phyloP scores from a whole-genome alignment of 1,284 basidiomycete species.

The Ustilago bromivora region DNA sequence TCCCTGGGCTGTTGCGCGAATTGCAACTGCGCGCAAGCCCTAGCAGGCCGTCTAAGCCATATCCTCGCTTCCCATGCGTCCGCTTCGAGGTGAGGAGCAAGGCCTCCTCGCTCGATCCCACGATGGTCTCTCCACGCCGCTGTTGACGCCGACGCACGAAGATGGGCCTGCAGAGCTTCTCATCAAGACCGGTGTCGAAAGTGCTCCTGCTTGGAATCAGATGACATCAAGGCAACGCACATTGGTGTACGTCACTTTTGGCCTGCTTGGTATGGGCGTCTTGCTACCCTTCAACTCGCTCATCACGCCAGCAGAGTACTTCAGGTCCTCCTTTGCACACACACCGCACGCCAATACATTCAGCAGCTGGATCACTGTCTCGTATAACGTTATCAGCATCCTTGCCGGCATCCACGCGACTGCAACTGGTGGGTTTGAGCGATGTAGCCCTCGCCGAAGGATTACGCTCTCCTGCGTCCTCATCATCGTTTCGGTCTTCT shows the following conservation, averaged over 20 bases:
- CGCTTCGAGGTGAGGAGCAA: slow-evolving; percentile 44
- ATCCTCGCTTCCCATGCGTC: slow-evolving; percentile 40
- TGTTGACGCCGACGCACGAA: slow-evolving; percentile 18
- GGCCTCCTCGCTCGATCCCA: slow-evolving; percentile 41
- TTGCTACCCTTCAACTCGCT: slow-evolving; percentile 60
- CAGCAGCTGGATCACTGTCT: slow-evolving; percentile 61
- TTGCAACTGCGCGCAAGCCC: slow-evolving; percentile 8
- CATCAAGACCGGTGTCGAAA: slow-evolving; percentile 51
- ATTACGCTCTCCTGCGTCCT: slow-evolving; percentile 36
- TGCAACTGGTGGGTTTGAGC: slow-evolving; percentile 48
- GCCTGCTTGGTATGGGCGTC: slow-evolving; percentile 51
- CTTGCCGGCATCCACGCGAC: slow-evolving; percentile 56
- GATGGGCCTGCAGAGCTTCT: slow-evolving; percentile 40
- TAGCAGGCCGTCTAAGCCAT: slow-evolving; percentile 18
- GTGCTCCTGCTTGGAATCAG: slow-evolving; percentile 42
- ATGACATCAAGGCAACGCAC: slow-evolving; percentile 33
- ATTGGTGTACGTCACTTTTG: slow-evolving; percentile 47
- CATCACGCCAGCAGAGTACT: slow-evolving; percentile 66
- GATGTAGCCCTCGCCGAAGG: slow-evolving; percentile 41
- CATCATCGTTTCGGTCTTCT: slow-evolving; percentile 42
- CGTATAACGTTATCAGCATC: slow-evolving; percentile 61
- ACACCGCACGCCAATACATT: slow-evolving; percentile 54
- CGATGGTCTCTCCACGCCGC: slow-evolving; percentile 20
- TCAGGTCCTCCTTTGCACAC: slow-evolving; percentile 48
- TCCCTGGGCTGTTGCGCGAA: slow-evolving; percentile 5